These are phyloP conservation scores for Phytophthora sojae DNA, from an alignment of 352 stramenopile species.

Conservation along the genomic window DNA sequence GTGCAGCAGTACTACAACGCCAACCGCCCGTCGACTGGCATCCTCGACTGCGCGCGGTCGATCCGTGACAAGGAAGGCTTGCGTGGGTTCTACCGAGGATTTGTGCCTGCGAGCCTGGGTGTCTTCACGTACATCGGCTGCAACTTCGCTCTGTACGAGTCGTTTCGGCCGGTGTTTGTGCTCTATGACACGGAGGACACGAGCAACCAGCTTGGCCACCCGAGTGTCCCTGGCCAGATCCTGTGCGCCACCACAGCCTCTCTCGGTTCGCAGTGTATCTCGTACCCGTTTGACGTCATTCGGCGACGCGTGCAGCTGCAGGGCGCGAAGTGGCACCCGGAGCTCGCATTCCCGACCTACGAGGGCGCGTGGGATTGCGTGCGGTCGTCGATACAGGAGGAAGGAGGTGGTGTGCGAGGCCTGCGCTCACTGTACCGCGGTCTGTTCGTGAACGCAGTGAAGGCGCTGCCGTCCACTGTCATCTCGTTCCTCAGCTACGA, in stretches of 20 bases:
- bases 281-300: slow-evolving; percentile 87
- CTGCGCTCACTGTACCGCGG: slow-evolving; percentile 75
- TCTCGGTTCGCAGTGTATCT: slow-evolving; percentile 72
- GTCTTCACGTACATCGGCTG: slow-evolving; percentile 87
- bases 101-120: slow-evolving; percentile 70
- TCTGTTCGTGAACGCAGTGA: slow-evolving; percentile 76
- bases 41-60: slow-evolving; percentile 60
- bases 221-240: slow-evolving; percentile 81
- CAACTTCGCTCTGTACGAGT: slow-evolving; percentile 89
- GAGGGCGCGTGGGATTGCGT: slow-evolving; percentile 79
- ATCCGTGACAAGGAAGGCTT: slow-evolving; percentile 61
- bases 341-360: slow-evolving; percentile 75
- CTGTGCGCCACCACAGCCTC: slow-evolving; percentile 76
- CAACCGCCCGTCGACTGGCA: slow-evolving; percentile 53
- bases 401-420: slow-evolving; percentile 34
- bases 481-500: slow-evolving; percentile 88
- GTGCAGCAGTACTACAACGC: slow-evolving; percentile 72
- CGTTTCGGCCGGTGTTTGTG: slow-evolving; percentile 79
- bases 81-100: slow-evolving; percentile 79
- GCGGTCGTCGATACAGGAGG: slow-evolving; percentile 51
- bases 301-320: slow-evolving; percentile 83
- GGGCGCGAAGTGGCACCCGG: slow-evolving; percentile 62
- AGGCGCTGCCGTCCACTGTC: slow-evolving; percentile 70
- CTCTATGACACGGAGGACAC: slow-evolving; percentile 74
- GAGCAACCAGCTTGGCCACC: slow-evolving; percentile 63